These are phyloP conservation scores for Guyanaporus albipodus DNA, from an alignment of 768 basidiomycete genomes.

Conservation along the genomic window DNA sequence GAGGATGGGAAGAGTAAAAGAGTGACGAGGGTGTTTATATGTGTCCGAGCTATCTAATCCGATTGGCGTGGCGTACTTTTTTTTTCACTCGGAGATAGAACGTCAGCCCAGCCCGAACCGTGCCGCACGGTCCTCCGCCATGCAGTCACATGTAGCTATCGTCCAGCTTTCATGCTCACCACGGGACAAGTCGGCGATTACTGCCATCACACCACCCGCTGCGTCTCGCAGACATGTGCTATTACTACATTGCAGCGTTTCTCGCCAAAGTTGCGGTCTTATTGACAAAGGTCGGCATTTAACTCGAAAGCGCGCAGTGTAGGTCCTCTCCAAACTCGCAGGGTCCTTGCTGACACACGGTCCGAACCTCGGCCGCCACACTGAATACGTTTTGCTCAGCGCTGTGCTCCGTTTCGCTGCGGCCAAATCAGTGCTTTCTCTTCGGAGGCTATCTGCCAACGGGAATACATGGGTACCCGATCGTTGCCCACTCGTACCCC, in stretches of 20 bases:
- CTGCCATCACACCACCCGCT: slow-evolving; percentile 1
- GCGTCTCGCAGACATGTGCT: slow-evolving; percentile 10
- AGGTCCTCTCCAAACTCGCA: not conserved
- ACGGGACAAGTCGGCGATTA: slow-evolving; percentile 11
- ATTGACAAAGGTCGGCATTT: not conserved
- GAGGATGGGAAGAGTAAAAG: slow-evolving; percentile 1
- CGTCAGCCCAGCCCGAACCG: slow-evolving; percentile 12
- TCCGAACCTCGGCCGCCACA: not conserved
- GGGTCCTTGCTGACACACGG: not conserved
- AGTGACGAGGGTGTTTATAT: slow-evolving; percentile 24
- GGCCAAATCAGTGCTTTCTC: not conserved
- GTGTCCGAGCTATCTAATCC: slow-evolving; percentile 22
- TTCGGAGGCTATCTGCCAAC: not conserved
- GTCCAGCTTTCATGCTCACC: no score
- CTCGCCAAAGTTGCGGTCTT: not conserved
- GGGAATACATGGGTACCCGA: not conserved
- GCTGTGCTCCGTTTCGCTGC: not conserved
- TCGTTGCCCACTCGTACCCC: not conserved
- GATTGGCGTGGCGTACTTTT: slow-evolving; percentile 10
- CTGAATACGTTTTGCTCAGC: slow-evolving; percentile 2
- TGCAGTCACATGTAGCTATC: no score
- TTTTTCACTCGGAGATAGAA: slow-evolving; percentile 27
- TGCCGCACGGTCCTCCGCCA: slow-evolving; percentile 7
- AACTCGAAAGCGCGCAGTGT: not conserved
- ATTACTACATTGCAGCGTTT: not conserved